phyloP scores from a whole-genome alignment of 192 early-diverging fungal species.

The Phycomyces blakesleeanus region DNA sequence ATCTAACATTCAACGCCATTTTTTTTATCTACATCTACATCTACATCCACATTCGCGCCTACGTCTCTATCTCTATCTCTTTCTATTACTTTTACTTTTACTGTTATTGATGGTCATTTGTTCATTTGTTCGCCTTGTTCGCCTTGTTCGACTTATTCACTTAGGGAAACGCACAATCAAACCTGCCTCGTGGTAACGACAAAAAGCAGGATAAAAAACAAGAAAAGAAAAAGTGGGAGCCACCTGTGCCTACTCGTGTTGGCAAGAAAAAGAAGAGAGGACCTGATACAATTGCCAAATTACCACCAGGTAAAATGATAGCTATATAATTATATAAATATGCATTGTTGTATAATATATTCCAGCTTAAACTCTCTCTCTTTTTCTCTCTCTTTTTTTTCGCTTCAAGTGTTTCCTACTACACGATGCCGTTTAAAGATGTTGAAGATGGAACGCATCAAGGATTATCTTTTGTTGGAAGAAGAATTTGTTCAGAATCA shows the following conservation, averaged over 20 bases:
- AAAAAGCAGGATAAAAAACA: conserved; percentile 67
- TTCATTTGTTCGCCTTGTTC: too few relatives aligned
- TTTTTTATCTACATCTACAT: too few relatives aligned
- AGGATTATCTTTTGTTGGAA: conserved; percentile 97
- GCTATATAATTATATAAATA: too few relatives aligned
- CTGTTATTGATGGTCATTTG: too few relatives aligned
- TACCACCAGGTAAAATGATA: conserved; percentile 73
- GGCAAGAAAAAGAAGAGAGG: conserved; percentile 98
- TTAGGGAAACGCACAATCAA: conserved; percentile 87
- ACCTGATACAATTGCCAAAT: conserved; percentile 84
- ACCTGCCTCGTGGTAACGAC: conserved; percentile 63
- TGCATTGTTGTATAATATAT: too few relatives aligned
- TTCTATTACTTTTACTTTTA: too few relatives aligned
- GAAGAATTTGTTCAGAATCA: conserved; percentile 99
- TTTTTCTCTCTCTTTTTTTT: conserved; percentile 43
- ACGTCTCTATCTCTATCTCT: too few relatives aligned
- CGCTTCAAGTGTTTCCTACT: conserved; percentile 96
- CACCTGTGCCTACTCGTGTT: conserved; percentile 94
- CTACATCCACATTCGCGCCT: too few relatives aligned
- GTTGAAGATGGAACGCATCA: conserved; percentile 96
- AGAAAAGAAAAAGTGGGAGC: conserved; percentile 95
- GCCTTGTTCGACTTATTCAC: too few relatives aligned
- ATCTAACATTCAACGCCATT: too few relatives aligned
- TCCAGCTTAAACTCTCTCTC: background rate
- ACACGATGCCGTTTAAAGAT: conserved; percentile 96